phyloP scores from a whole-genome alignment of 2,329 filamentous ascomycete species.

The Lecanoromycetidae sp. region DNA sequence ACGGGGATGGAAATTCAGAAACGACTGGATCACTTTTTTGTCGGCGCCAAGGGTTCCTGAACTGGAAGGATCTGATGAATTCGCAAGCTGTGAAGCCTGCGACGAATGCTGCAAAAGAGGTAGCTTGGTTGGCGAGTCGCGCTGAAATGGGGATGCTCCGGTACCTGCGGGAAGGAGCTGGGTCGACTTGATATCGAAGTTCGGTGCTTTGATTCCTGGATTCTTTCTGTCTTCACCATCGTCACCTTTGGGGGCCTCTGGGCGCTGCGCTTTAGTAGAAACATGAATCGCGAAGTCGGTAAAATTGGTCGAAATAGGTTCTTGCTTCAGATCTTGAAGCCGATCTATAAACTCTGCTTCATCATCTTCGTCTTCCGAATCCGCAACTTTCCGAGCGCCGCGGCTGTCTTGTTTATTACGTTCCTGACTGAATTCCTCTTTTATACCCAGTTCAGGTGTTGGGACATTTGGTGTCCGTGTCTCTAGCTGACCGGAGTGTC shows the following conservation, averaged over 20 bases:
- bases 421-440: background rate
- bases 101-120: slow-evolving; percentile 9
- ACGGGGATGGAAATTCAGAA: slow-evolving; percentile 24
- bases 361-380: slow-evolving; percentile 19
- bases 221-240: background rate
- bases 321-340: background rate
- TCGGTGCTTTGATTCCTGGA: too few relatives aligned
- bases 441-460: background rate
- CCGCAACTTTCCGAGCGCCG: slow-evolving; percentile 18
- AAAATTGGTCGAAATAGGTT: background rate
- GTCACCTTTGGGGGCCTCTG: slow-evolving; percentile 3
- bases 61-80: slow-evolving; percentile 17
- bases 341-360: slow-evolving; percentile 16
- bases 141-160: slow-evolving; percentile 20
- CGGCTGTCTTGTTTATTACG: slow-evolving; percentile 10
- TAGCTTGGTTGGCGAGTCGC: slow-evolving; percentile 17
- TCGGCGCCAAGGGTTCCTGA: slow-evolving; percentile 22
- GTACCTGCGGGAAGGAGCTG: background rate
- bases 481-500: background rate
- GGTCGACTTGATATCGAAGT: background rate
- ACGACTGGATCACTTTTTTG: slow-evolving; percentile 14
- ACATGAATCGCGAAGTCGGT: background rate
- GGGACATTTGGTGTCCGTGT: background rate
- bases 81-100: background rate
- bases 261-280: background rate